Conservation (phyloP, 208 protist genomes). For the Phytomonas sp. region DNA sequence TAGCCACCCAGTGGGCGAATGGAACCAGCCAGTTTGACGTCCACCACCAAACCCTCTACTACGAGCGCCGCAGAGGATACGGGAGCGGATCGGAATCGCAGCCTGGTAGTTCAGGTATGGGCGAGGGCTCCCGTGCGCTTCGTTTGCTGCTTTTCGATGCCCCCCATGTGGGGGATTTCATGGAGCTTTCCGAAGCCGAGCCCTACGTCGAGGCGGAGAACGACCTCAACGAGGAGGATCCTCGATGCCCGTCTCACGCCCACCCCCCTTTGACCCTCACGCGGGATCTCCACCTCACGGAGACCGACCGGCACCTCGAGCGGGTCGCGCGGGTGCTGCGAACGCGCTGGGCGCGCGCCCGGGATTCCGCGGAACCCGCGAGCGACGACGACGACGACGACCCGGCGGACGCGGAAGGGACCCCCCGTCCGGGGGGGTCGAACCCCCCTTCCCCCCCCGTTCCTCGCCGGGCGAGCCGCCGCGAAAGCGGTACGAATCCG, state of each 20-base stretch:
- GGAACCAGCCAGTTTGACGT: constrained; percentile 63
- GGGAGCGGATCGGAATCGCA: constrained; percentile 11
- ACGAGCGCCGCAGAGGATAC: constrained; percentile 22
- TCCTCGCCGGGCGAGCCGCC: no score
- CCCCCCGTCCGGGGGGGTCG: no score
- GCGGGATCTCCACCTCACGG: background rate
- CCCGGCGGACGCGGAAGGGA: constrained; percentile 5
- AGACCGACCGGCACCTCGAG: constrained; percentile 9
- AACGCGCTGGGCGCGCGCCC: background rate
- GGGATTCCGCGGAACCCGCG: background rate
- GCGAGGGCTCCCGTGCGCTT: constrained; percentile 30
- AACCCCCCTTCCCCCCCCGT: no score
- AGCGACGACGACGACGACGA: constrained; percentile 18
- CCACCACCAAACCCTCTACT: constrained; percentile 60
- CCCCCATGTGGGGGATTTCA: constrained; percentile 49
- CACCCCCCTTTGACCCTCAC: background rate
- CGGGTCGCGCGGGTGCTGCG: background rate
- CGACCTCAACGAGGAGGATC: background rate
- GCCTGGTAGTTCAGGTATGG: background rate
- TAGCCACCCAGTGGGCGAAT: constrained; percentile 84
- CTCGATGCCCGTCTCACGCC: background rate
- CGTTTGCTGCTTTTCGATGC: constrained; percentile 69
- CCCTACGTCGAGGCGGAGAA: background rate
- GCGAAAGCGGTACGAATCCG: no score
- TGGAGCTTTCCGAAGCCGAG: background rate